Conservation (phyloP, 2,329 filamentous ascomycete species). For the Fusarium sp. region DNA sequence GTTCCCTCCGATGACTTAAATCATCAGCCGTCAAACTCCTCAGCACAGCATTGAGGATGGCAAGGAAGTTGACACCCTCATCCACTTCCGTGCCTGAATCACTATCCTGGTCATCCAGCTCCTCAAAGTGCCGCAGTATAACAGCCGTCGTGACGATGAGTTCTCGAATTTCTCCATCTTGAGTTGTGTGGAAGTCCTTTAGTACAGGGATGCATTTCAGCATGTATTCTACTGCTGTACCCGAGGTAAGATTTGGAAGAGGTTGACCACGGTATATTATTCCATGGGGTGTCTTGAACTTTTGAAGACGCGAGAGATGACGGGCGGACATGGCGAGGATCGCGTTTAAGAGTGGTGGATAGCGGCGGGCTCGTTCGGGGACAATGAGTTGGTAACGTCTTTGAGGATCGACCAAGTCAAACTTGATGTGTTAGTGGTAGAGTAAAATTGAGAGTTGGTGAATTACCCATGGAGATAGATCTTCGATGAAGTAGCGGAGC, state of each 20-base stretch:
- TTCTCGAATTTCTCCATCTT: conserved; percentile 34
- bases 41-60: conserved; percentile 31
- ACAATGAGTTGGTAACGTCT: conserved; percentile 27
- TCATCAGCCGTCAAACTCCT: conserved; percentile 31
- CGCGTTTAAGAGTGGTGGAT: conserved; percentile 30
- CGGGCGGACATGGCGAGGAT: conserved; percentile 36
- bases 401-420: conserved; percentile 33
- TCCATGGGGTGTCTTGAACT: conserved; percentile 14
- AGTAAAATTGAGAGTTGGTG: accelerated
- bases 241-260: conserved; percentile 3
- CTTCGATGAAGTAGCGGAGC: conserved; percentile 36
- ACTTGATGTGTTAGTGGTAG: not conserved
- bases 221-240: conserved; percentile 40
- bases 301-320: conserved; percentile 17
- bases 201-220: conserved; percentile 32
- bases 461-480: conserved; percentile 32
- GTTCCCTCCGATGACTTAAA: conserved; percentile 19
- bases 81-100: not conserved
- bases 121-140: conserved; percentile 35
- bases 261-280: conserved; percentile 32
- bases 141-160: conserved; percentile 34
- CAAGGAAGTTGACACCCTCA: conserved; percentile 33
- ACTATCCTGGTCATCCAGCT: conserved; percentile 31
- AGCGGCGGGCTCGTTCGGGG: conserved; percentile 29
- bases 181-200: conserved; percentile 34